A percentile compares a stretch with the other conserved stretches of the same genome.
These are phyloP conservation scores for Glycyrrhiza uralensis DNA, from an alignment of 306 rosid genomes.

Conservation along the genomic window DNA sequence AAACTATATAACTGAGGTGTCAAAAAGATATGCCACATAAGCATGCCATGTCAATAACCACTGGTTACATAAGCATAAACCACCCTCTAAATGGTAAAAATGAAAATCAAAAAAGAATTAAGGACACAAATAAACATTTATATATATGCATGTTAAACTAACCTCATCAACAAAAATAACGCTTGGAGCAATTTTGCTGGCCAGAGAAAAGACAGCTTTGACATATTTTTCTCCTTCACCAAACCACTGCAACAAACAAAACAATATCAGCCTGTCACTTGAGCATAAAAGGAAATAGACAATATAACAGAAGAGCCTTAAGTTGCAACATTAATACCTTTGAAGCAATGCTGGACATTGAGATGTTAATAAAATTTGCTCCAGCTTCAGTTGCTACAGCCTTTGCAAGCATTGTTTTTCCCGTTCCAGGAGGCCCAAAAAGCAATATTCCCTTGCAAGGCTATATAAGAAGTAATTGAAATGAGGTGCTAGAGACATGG, in stretches of 20 bases:
- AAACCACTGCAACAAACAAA: slow-evolving; percentile 75
- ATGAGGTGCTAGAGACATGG: neutral
- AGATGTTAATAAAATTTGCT: slow-evolving; percentile 92
- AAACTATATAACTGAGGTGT: neutral
- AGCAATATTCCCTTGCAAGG: slow-evolving; percentile 99
- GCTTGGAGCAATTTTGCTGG: slow-evolving; percentile 96
- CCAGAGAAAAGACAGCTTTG: slow-evolving; percentile 91
- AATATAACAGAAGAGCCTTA: neutral
- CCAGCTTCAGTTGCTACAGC: slow-evolving; percentile 99
- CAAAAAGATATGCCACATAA: neutral
- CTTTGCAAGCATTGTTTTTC: slow-evolving; percentile 98
- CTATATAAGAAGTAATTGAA: slow-evolving; percentile 39
- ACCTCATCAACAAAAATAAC: slow-evolving; percentile 97
- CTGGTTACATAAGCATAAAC: neutral
- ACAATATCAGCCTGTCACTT: slow-evolving; percentile 3
- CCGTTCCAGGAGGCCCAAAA: slow-evolving; percentile 98
- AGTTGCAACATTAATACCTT: slow-evolving; percentile 50
- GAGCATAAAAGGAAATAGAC: neutral
- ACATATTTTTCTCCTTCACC: slow-evolving; percentile 98
- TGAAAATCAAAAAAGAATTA: neutral
- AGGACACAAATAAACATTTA: neutral
- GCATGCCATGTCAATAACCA: neutral
- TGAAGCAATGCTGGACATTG: slow-evolving; percentile 95
- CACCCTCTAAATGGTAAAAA: neutral
- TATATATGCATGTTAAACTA: slow-evolving; percentile 17